These are phyloP conservation scores for Desmodesmus armatus DNA, from an alignment of 139 green algal species.

Conservation along the genomic window DNA sequence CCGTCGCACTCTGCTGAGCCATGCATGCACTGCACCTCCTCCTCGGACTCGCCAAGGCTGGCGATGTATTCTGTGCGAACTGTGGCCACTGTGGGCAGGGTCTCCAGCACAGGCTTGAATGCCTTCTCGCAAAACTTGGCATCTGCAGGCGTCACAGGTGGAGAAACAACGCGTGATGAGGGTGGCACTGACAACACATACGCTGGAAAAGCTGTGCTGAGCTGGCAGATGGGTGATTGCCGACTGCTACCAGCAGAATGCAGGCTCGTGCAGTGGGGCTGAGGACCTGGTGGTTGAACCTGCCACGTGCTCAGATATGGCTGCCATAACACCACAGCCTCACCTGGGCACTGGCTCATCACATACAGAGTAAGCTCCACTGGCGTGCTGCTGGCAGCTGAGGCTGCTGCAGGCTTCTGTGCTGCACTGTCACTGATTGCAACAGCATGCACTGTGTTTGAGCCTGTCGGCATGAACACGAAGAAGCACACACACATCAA, in stretches of 20 bases:
- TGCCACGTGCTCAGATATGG: too few relatives aligned
- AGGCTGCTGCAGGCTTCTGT: neutral
- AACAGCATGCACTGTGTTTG: too few relatives aligned
- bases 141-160: slow-evolving; percentile 1
- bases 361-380: neutral
- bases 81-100: neutral
- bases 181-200: neutral
- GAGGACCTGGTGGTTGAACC: too few relatives aligned
- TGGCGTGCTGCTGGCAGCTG: neutral
- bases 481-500: too few relatives aligned
- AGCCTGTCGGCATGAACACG: too few relatives aligned
- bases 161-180: neutral
- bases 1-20: slow-evolving; percentile 14
- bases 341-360: slow-evolving; percentile 10
- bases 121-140: slow-evolving; percentile 26
- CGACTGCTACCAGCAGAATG: too few relatives aligned
- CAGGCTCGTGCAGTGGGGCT: too few relatives aligned
- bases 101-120: neutral
- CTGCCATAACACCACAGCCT: too few relatives aligned
- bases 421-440: too few relatives aligned
- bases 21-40: slow-evolving; percentile 27
- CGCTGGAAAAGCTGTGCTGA: too few relatives aligned
- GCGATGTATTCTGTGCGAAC: slow-evolving; percentile 41
- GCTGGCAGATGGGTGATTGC: too few relatives aligned
- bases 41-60: neutral